A percentile compares a stretch with the other conserved stretches of the same genome.
Conservation (phyloP, 73 alveolate genomes). For the Tetrahymena thermophila region DNA sequence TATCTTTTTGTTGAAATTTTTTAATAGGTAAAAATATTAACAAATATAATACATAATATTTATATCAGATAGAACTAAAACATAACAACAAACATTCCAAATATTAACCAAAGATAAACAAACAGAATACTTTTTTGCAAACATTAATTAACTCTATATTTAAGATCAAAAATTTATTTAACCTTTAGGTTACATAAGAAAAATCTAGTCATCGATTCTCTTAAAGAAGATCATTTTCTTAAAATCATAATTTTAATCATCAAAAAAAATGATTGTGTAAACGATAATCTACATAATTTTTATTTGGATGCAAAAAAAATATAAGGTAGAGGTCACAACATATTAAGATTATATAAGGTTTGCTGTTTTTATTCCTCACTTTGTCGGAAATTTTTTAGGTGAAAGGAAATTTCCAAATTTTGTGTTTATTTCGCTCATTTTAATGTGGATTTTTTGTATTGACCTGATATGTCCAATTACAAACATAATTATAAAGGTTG, state of each 20-base stretch:
- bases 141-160: neutral
- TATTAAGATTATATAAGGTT: neutral
- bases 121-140: neutral
- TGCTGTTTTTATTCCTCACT: neutral
- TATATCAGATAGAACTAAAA: no score
- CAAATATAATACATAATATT: no score
- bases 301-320: neutral
- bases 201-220: no score
- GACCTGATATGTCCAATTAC: neutral
- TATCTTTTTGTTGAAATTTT: no score
- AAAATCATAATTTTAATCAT: no score
- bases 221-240: neutral
- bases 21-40: no score
- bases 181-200: no score
- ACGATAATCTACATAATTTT: neutral
- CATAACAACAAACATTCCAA: no score
- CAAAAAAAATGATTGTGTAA: neutral
- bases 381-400: neutral
- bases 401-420: neutral
- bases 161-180: no score
- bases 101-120: no score
- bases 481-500: neutral
- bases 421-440: neutral
- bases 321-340: neutral
- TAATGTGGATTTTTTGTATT: neutral